phyloP scores from a whole-genome alignment of 2,329 filamentous ascomycete species.

The Rhinocladiella mackenziei region DNA sequence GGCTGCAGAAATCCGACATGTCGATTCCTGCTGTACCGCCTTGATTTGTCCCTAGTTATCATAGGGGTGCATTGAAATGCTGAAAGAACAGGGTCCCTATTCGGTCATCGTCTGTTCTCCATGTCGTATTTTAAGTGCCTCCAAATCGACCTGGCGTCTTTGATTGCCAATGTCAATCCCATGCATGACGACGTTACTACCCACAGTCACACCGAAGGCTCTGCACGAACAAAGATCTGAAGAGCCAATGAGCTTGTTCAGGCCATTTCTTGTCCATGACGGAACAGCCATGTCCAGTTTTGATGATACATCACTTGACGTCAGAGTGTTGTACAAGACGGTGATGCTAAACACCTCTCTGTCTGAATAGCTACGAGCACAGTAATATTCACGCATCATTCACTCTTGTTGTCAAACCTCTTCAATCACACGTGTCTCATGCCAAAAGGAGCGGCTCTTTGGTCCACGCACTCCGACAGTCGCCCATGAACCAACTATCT shows the following conservation, averaged over 20 bases:
- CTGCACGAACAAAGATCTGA: background rate
- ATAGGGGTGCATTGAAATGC: background rate
- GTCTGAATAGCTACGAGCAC: constrained; percentile 8
- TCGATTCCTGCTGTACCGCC: constrained; percentile 10
- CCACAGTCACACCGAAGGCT: background rate
- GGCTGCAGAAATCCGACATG: constrained; percentile 8
- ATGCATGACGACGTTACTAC: constrained; percentile 10
- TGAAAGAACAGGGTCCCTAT: background rate
- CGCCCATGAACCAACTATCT: too few species aligned
- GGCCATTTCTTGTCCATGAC: background rate
- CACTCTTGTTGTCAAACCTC: background rate
- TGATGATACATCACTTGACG: constrained; percentile 13
- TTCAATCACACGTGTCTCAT: background rate
- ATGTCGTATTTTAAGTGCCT: constrained; percentile 1
- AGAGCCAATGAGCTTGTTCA: background rate
- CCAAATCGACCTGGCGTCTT: constrained; percentile 1
- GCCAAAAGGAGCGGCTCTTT: background rate
- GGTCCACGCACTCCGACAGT: too few species aligned
- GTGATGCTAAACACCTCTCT: background rate
- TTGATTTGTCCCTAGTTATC: constrained; percentile 1
- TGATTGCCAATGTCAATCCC: constrained; percentile 4
- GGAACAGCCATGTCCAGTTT: background rate
- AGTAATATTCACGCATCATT: constrained; percentile 7
- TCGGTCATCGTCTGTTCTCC: background rate
- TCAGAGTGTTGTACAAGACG: constrained; percentile 4